Conservation (phyloP, 2,329 filamentous ascomycete genomes). For the Colletotrichum sp. region DNA sequence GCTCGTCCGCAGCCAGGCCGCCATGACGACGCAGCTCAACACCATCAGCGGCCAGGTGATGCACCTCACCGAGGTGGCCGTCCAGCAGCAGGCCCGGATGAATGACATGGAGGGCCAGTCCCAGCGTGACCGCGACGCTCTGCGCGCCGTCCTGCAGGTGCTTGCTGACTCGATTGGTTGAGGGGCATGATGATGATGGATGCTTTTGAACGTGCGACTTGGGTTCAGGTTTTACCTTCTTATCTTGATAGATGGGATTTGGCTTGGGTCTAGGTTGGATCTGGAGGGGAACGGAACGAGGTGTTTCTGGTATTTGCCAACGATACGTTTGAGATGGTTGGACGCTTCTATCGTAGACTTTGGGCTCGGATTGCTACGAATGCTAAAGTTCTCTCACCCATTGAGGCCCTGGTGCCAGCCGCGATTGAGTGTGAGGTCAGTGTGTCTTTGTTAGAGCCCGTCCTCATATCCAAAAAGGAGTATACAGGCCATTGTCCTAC, state of each 20-base stretch:
- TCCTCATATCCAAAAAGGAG: neutral
- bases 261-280: neutral
- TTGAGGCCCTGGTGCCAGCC: rapidly evolving
- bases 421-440: rapidly evolving
- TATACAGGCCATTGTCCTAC: neutral
- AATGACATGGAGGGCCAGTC: neutral
- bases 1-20: neutral
- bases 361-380: neutral
- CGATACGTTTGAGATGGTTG: neutral
- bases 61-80: neutral
- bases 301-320: neutral
- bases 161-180: neutral
- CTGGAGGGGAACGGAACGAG: neutral
- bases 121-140: neutral
- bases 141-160: neutral
- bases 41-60: neutral
- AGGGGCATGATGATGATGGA: neutral
- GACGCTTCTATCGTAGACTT: neutral
- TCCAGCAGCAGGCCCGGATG: neutral
- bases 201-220: neutral
- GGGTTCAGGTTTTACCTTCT: neutral
- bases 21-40: neutral
- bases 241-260: neutral
- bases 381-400: neutral
- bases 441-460: neutral